Conservation (phyloP, 2,329 filamentous ascomycete species). For the Fusarium sp. region DNA sequence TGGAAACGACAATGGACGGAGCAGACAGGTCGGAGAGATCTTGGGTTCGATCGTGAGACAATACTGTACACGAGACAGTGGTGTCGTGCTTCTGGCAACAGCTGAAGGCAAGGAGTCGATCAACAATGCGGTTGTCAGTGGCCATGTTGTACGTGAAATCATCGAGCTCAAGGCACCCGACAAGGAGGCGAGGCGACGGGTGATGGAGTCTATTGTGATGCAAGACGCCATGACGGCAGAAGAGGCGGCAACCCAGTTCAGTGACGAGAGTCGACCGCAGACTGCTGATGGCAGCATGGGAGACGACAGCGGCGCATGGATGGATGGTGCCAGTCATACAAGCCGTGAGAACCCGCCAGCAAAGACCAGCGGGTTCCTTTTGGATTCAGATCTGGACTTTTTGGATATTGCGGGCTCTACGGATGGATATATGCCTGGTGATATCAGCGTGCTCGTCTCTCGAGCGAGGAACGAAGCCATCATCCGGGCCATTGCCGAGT, state of each 20-base stretch:
- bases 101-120: slow-evolving; percentile 93
- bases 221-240: slow-evolving; percentile 60
- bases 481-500: slow-evolving; percentile 79
- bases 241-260: slow-evolving; percentile 52
- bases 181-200: slow-evolving; percentile 86
- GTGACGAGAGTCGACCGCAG: slow-evolving; percentile 65
- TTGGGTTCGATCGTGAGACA: slow-evolving; percentile 86
- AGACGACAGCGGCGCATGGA: slow-evolving; percentile 75
- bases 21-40: slow-evolving; percentile 90
- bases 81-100: slow-evolving; percentile 88
- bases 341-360: slow-evolving; percentile 55
- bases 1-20: slow-evolving; percentile 92
- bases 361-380: slow-evolving; percentile 72
- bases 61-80: slow-evolving; percentile 82
- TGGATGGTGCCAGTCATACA: slow-evolving; percentile 75
- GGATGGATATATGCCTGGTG: slow-evolving; percentile 98
- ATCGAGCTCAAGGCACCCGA: slow-evolving; percentile 89
- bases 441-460: slow-evolving; percentile 86
- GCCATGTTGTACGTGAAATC: slow-evolving; percentile 93
- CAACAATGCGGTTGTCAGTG: slow-evolving; percentile 90
- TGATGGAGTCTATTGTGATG: slow-evolving; percentile 83
- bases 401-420: slow-evolving; percentile 93
- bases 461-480: slow-evolving; percentile 92
- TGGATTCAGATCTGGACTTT: slow-evolving; percentile 86
- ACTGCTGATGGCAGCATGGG: slow-evolving; percentile 67